Conservation (phyloP, 2,329 filamentous ascomycete species). For the Gaeumannomyces sp. region DNA sequence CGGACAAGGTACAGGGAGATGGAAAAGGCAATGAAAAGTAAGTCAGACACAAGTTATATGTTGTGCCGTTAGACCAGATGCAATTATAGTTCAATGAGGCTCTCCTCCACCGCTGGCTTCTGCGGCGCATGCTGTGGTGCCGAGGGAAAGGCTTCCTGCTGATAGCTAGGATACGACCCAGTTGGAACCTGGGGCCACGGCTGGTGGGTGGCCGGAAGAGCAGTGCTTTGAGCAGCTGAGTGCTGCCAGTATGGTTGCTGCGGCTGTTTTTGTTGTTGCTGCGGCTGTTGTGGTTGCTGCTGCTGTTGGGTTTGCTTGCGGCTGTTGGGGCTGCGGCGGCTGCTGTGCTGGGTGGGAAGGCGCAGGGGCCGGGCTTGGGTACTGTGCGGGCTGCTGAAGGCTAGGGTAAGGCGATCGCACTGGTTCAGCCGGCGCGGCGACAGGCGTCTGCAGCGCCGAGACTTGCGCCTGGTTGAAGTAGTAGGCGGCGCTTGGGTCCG, state of each 20-base stretch:
- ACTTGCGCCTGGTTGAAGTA: slow-evolving; percentile 44
- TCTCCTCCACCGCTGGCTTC: slow-evolving; percentile 62
- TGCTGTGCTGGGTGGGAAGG: slow-evolving; percentile 35
- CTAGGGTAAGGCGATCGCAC: slow-evolving; percentile 46
- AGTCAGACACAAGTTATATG: no score
- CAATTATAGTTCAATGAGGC: slow-evolving; percentile 62
- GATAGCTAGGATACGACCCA: slow-evolving; percentile 42
- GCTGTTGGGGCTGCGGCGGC: slow-evolving; percentile 27
- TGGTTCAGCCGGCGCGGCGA: slow-evolving; percentile 34
- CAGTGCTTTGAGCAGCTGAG: slow-evolving; percentile 33
- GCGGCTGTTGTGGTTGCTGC: slow-evolving; percentile 19
- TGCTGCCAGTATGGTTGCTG: slow-evolving; percentile 46
- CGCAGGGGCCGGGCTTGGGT: slow-evolving; percentile 30
- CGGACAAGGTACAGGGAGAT: no score
- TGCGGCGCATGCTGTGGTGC: slow-evolving; percentile 57
- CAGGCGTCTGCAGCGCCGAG: slow-evolving; percentile 29
- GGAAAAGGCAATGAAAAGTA: no score
- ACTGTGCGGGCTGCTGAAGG: slow-evolving; percentile 40
- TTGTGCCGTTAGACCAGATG: no score
- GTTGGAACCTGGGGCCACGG: slow-evolving; percentile 26
- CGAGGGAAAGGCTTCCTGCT: slow-evolving; percentile 58
- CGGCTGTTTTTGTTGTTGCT: slow-evolving; percentile 25
- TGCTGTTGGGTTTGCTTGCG: slow-evolving; percentile 24
- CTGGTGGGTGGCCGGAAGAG: slow-evolving; percentile 35
- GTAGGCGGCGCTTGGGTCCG: slow-evolving; percentile 50